Evolutionary conservation across 257 asterid species (phyloP), one percentile per base, ranked within the genome.

Genomic region (Nicotiana tomentosiformis): DNA sequence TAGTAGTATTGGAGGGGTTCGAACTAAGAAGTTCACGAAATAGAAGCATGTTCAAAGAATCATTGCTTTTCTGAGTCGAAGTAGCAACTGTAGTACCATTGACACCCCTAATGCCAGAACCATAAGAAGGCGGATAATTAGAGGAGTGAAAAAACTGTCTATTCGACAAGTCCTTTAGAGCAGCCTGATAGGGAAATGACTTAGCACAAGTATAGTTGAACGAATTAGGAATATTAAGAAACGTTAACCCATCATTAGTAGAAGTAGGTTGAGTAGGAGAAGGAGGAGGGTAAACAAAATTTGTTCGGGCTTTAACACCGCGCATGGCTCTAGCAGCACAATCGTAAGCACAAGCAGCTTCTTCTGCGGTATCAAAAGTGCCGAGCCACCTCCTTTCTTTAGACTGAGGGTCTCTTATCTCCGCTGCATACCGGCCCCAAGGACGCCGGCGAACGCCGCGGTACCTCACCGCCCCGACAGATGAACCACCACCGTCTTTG

Each of bases 391-490:
- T 88, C 74, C 99, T 80, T 32, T 95, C 99, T 81, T 95, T 95
- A 16, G 97, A 89, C 78, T 78, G 93, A 3, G 99, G 99, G 87
- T 95, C 99, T 9, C 99, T 81, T 10, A 95, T 95, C 87, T 95
- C 99, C 6, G 99, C 99, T 1, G 99, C 99, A 67, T 91, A 95
- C 1, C 99, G 93, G 8, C 99, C 99, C 99, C 99, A 95, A 0
- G 99, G 99, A 2, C 99, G 98, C 76, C 99, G 96, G 32, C 99
- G 95, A 0, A 95, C 99, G 1, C 99, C 98, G 0, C 99, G 93
- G 88, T 95, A 93, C 9, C 97, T 83, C 85, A 91, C 86, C 81
- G 86, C 86, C 53, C 83, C 83, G 10, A 81, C 86, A 14, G 69
- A 58, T 7, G 87, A 5, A 60, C 82, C 23, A 10, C 80, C 29